These are phyloP conservation scores for Boletus mariae DNA, from an alignment of 1,284 basidiomycete species.

Conservation along the genomic window DNA sequence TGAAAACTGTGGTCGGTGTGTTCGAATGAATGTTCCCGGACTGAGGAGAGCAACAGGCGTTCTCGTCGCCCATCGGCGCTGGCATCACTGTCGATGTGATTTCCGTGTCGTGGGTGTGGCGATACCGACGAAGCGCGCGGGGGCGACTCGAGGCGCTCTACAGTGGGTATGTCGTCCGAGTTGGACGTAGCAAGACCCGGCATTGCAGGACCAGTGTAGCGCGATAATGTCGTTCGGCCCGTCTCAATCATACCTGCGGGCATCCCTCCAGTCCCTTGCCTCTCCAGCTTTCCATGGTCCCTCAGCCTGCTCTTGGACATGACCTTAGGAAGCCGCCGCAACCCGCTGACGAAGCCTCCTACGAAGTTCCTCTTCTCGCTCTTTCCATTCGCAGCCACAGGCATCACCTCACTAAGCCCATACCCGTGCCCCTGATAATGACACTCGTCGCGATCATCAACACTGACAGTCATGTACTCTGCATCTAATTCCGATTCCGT, in stretches of 20 bases:
- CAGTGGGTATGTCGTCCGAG: constrained; percentile 31
- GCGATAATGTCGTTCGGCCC: constrained; percentile 12
- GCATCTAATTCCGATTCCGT: constrained; percentile 32
- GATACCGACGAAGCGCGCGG: constrained; percentile 27
- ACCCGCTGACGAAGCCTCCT: constrained; percentile 30
- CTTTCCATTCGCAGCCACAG: constrained; percentile 22
- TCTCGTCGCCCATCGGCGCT: constrained; percentile 24
- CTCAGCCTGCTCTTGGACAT: constrained; percentile 30
- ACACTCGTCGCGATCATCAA: constrained; percentile 27
- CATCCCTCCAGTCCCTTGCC: constrained; percentile 13
- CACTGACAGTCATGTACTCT: constrained; percentile 34
- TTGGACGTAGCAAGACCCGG: constrained; percentile 21
- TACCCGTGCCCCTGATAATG: constrained; percentile 19
- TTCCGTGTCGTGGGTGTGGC: constrained; percentile 14
- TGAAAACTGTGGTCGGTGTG: constrained; percentile 17
- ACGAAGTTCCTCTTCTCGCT: constrained; percentile 32
- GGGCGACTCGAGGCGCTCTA: constrained; percentile 28
- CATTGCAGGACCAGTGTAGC: constrained; percentile 16
- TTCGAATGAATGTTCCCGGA: constrained; percentile 28
- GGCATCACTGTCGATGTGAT: constrained; percentile 18
- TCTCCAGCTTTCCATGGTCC: constrained; percentile 23
- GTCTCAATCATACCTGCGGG: constrained; percentile 8
- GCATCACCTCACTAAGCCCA: constrained; percentile 24
- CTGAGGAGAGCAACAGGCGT: constrained; percentile 22
- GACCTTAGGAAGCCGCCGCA: constrained; percentile 32